phyloP scores from a whole-genome alignment of 345 rosid species.

The Lepidium africanum region DNA sequence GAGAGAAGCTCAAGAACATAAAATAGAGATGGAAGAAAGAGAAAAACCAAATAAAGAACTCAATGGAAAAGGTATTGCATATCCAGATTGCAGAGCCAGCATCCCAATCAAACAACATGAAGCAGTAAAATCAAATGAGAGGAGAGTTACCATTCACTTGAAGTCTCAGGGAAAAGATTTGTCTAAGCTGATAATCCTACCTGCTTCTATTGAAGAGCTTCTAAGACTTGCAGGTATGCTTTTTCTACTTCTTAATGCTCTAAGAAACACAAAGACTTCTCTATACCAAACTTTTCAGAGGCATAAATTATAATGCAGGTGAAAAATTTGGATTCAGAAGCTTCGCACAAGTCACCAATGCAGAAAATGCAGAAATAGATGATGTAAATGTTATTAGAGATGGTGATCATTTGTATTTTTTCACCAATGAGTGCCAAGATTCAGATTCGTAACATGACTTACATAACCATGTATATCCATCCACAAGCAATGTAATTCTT shows the following conservation, averaged over 20 bases:
- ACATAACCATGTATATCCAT: not conserved
- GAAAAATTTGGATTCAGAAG: constrained; percentile 55
- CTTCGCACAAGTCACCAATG: constrained; percentile 45
- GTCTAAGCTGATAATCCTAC: constrained; percentile 66
- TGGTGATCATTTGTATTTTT: constrained; percentile 85
- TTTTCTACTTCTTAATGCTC: not conserved
- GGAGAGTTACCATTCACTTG: constrained; percentile 77
- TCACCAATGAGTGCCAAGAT: not conserved
- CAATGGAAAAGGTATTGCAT: constrained; percentile 24
- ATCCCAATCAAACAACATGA: constrained; percentile 10
- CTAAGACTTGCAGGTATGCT: constrained; percentile 75
- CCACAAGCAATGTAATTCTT: not conserved
- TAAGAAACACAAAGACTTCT: not conserved
- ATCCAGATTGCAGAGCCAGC: constrained; percentile 21
- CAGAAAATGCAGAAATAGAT: constrained; percentile 82
- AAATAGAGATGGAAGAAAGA: constrained; percentile 44
- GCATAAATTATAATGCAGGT: constrained; percentile 37
- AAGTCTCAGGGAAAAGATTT: constrained; percentile 28
- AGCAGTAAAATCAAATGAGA: constrained; percentile 22
- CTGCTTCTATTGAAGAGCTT: constrained; percentile 67
- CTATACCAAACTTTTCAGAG: not conserved
- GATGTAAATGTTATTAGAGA: constrained; percentile 75
- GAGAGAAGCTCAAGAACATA: constrained; percentile 41
- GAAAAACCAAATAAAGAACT: constrained; percentile 3
- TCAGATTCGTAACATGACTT: not conserved